Base-by-base conservation (phyloP, 805 yeast species). In the Starmerella gropengiesseri region DNA sequence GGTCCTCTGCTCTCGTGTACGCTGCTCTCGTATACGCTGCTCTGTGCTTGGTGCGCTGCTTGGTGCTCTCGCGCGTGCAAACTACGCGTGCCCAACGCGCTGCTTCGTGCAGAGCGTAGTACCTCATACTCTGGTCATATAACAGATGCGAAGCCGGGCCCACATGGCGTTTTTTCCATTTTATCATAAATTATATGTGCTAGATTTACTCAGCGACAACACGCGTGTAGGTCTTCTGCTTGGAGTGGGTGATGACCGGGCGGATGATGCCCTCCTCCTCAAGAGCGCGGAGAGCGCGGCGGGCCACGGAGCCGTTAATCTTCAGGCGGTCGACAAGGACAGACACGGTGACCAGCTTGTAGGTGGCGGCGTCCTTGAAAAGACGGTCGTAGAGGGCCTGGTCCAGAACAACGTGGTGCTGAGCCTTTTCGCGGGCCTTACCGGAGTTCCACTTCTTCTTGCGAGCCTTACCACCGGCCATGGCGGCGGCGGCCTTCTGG, bases 381-480 rank as follows among this genome's bases (percentile, higher is more conserved):
- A 91, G 83, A 78, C 96, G 85, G 93, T 91, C 98, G 77, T 81
- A 89, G 70, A 89, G 84, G 61, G 91, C 94, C 77, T 91, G 96
- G 73, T 91, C 99, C 65, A 91, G 77, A 70, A 83, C 75, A 65
- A 91, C 87, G 67, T 86, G 79, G 79, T 91, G 98, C 71, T 84
- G 89, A 63, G 98, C 97, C 94, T 83, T 89, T 75, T 91, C 99
- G 87, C 93, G 91, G 72, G 86, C 95, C 81, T 93, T 86, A 74
- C 95, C 95, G 81, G 89, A 87, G 82, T 94, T 83, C 98, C 97
- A 91, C 95, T 91, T 91, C 94, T 91, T 89, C 86, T 91, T 91
- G 73, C 95, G 85, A 69, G 89, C 86, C 83, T 87, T 87, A 81
- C 96, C 95, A 82, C 96, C 96, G 71, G 96, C 95, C 81, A 85